These are phyloP conservation scores for Chalaropsis thielavioides DNA, from an alignment of 2,329 filamentous ascomycete species.

Conservation along the genomic window DNA sequence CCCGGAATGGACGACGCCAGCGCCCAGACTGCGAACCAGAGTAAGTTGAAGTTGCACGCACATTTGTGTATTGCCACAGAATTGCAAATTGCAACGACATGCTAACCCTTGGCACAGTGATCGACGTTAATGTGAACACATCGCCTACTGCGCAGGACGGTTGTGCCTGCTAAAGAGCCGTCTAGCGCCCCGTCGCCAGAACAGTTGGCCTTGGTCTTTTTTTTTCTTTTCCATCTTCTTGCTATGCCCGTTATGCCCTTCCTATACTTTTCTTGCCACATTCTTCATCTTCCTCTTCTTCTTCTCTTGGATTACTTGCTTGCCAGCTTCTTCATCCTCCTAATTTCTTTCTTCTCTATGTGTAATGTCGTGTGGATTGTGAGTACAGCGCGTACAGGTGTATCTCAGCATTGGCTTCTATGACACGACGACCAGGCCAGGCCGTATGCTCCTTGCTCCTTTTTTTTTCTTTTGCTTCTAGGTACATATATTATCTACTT, in stretches of 20 bases:
- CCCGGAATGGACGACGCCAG: conserved; percentile 90
- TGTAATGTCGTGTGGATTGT: conserved; percentile 11
- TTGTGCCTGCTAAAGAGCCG: conserved; percentile 44
- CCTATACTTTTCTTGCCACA: neutral
- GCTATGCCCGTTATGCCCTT: neutral
- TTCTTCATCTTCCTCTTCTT: neutral
- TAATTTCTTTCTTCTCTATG: conserved; percentile 1
- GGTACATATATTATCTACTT: conserved; percentile 16
- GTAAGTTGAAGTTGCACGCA: conserved; percentile 40
- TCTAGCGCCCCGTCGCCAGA: neutral
- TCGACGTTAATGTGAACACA: conserved; percentile 77
- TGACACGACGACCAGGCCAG: conserved; percentile 7
- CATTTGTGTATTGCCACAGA: neutral
- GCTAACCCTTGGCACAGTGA: conserved; percentile 45
- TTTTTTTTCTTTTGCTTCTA: conserved; percentile 8
- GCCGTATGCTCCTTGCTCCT: no score
- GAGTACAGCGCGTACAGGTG: neutral
- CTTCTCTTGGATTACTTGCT: neutral
- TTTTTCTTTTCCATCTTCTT: neutral
- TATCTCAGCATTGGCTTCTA: conserved; percentile 10
- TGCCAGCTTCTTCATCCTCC: neutral
- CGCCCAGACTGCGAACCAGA: conserved; percentile 58
- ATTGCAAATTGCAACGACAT: conserved; percentile 1
- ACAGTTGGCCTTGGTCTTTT: no score
- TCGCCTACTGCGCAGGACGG: conserved; percentile 56